Evolutionary conservation across 345 rosid genomes (phyloP).

Genomic region (Dimocarpus longan): DNA sequence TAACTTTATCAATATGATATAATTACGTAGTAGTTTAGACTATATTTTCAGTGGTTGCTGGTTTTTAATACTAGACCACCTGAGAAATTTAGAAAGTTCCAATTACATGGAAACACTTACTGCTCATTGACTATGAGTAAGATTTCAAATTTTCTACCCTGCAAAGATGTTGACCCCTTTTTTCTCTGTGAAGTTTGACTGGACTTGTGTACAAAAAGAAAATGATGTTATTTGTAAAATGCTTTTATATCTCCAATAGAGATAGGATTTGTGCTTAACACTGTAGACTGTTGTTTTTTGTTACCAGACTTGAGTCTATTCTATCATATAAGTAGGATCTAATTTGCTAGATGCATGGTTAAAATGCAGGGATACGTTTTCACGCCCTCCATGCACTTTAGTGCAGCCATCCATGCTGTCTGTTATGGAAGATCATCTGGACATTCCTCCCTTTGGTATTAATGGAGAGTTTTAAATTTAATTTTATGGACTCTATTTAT

Average conservation of each 20-base stretch:
- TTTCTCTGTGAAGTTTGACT: background rate
- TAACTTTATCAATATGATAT: background rate
- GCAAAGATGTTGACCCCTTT: background rate
- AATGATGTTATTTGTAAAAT: background rate
- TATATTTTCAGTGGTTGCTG: background rate
- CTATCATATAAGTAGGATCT: background rate
- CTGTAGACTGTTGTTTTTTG: background rate
- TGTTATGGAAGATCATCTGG: slow-evolving; percentile 43
- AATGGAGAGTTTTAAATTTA: background rate
- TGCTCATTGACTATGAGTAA: background rate
- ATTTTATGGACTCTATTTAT: background rate
- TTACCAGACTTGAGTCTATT: background rate
- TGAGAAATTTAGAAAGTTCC: background rate
- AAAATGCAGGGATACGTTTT: slow-evolving; percentile 83
- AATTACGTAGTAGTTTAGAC: background rate
- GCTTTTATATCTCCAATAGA: background rate
- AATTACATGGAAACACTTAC: background rate
- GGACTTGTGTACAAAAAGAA: background rate
- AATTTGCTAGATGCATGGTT: slow-evolving; percentile 24
- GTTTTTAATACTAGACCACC: background rate
- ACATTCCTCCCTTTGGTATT: slow-evolving; percentile 83
- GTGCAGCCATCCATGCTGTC: slow-evolving; percentile 87
- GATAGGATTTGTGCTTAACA: background rate
- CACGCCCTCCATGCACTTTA: slow-evolving; percentile 84
- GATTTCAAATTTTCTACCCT: background rate